Conservation (phyloP, 2,329 filamentous ascomycete species). For the Cytospora piceicola region DNA sequence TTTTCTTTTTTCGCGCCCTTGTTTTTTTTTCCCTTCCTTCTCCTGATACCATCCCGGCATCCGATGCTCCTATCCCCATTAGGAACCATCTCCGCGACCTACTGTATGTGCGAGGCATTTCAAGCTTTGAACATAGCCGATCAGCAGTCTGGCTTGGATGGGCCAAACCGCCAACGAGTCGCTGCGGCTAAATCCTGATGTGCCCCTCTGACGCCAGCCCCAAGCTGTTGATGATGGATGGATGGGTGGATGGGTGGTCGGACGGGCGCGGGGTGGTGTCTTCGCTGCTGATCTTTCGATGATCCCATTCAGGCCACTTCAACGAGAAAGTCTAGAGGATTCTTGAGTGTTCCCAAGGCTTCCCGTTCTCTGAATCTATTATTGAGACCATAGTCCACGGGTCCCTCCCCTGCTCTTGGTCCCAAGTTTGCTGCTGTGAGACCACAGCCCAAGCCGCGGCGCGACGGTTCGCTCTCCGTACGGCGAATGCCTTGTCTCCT, state of each 20-base stretch:
- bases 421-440: background rate
- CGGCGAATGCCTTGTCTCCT: background rate
- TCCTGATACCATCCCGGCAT: background rate
- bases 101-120: background rate
- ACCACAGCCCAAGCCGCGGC: background rate
- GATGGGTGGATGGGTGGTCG: too few relatives aligned
- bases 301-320: background rate
- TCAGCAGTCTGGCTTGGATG: slow-evolving; percentile 14
- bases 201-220: slow-evolving; percentile 1
- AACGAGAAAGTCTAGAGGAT: background rate
- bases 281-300: background rate
- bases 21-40: background rate
- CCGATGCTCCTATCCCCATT: background rate
- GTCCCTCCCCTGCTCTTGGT: background rate
- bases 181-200: slow-evolving; percentile 17
- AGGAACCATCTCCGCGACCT: background rate
- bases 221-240: slow-evolving; percentile 6
- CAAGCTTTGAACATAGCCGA: slow-evolving; percentile 13
- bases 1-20: background rate
- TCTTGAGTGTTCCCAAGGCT: background rate
- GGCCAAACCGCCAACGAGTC: slow-evolving; percentile 15
- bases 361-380: background rate
- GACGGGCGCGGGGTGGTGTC: slow-evolving; percentile 4
- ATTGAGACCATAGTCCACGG: background rate
- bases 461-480: background rate